A percentile compares a stretch with the other conserved stretches of the same genome.
These are phyloP conservation scores for Saturnispora quitensis DNA, from an alignment of 805 yeast genomes.

Conservation along the genomic window DNA sequence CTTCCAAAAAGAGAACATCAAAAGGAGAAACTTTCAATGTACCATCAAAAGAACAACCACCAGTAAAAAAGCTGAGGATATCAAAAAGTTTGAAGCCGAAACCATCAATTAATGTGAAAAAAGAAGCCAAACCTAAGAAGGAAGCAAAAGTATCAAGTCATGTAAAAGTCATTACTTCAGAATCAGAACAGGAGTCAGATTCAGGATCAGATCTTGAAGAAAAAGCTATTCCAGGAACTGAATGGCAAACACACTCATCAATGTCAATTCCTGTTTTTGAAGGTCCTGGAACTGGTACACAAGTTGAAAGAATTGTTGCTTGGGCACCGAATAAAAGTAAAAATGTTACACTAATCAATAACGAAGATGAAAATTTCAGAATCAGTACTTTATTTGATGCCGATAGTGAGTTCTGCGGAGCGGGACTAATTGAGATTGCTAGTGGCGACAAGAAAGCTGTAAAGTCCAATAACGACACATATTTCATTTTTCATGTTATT, in stretches of 20 bases:
- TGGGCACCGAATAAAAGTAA: conserved; percentile 53
- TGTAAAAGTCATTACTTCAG: neutral
- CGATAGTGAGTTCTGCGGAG: conserved; percentile 56
- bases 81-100: neutral
- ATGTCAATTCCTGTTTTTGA: conserved; percentile 41
- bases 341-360: conserved; percentile 31
- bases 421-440: conserved; percentile 66
- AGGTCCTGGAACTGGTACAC: conserved; percentile 39
- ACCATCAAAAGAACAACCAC: neutral
- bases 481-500: conserved; percentile 67
- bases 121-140: neutral
- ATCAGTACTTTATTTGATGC: conserved; percentile 57
- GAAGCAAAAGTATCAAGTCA: neutral
- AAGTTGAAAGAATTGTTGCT: conserved; percentile 43
- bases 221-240: conserved; percentile 29
- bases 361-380: conserved; percentile 45
- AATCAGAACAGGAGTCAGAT: neutral
- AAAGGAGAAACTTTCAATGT: neutral
- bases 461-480: conserved; percentile 54
- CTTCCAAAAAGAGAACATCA: neutral
- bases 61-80: neutral
- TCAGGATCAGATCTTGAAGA: neutral
- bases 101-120: neutral
- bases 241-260: conserved; percentile 39
- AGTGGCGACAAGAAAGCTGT: conserved; percentile 49